Conservation (phyloP, 78 protist species). For the Reticulomyxa filosa region DNA sequence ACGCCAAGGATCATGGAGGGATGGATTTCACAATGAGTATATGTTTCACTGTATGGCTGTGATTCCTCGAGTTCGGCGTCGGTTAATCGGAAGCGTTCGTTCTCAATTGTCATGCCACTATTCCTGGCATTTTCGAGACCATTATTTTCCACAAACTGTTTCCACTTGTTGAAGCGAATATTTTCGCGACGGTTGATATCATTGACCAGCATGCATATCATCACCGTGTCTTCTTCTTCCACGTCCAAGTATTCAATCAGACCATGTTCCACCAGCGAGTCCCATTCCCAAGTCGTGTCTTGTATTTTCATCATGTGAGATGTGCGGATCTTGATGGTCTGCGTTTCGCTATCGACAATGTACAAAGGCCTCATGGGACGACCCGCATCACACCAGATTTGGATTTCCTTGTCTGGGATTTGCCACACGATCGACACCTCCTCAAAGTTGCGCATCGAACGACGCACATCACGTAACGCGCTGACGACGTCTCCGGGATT, state of each 20-base stretch:
- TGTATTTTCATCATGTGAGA: too few species aligned
- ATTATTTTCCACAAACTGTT: too few species aligned
- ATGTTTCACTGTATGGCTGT: conserved; percentile 22
- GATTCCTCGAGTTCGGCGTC: too few species aligned
- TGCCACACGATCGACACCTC: conserved; percentile 64
- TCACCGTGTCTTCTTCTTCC: conserved; percentile 82
- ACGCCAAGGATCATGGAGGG: conserved; percentile 98
- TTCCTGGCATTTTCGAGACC: too few species aligned
- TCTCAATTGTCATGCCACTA: too few species aligned
- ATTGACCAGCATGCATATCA: conserved; percentile 57
- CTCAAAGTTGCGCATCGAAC: conserved; percentile 6
- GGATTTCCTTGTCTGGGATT: conserved; percentile 58
- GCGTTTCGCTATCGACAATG: conserved; percentile 58
- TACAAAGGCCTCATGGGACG: conserved; percentile 83
- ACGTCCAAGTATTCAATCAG: conserved; percentile 80
- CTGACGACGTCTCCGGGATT: conserved; percentile 52
- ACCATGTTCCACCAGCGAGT: conserved; percentile 39
- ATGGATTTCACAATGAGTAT: conserved; percentile 99
- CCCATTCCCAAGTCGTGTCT: not conserved
- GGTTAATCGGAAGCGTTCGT: too few species aligned
- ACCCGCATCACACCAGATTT: conserved; percentile 75
- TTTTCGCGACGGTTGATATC: conserved; percentile 17
- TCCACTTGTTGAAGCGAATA: too few species aligned
- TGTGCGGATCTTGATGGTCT: too few species aligned
- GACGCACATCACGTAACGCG: conserved; percentile 39